Evolutionary conservation across 257 asterid genomes (phyloP).

Genomic region (Plectranthus barbatus): DNA sequence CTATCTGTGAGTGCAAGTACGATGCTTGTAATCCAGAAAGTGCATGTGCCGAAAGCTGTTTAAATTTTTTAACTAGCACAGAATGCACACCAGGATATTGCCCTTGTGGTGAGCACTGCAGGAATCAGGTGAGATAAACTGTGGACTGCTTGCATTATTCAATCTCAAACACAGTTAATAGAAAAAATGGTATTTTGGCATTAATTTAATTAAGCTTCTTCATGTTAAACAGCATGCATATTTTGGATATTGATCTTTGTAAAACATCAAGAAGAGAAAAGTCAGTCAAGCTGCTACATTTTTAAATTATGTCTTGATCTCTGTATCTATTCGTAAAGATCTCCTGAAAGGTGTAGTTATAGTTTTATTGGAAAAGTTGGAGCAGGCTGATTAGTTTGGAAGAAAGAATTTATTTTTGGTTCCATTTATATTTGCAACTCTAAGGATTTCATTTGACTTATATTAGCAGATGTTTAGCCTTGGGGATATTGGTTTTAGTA

Average conservation of each 20-base stretch:
- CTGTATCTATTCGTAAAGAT: neutral
- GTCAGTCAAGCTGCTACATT: neutral
- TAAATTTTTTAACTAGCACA: slow-evolving; percentile 82
- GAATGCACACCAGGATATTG: slow-evolving; percentile 90
- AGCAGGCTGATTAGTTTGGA: neutral
- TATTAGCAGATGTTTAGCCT: neutral
- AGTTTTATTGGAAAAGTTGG: neutral
- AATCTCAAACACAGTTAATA: neutral
- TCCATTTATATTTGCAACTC: neutral
- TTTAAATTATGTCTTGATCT: neutral
- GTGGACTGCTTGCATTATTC: neutral
- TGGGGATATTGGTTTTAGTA: neutral
- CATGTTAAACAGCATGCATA: neutral
- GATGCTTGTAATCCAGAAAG: slow-evolving; percentile 54
- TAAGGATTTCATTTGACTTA: neutral
- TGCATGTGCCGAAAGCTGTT: slow-evolving; percentile 88
- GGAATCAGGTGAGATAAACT: slow-evolving; percentile 56
- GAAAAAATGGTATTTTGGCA: neutral
- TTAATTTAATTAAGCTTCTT: neutral
- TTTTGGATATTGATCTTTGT: neutral
- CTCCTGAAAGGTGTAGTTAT: neutral
- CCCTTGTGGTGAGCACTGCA: slow-evolving; percentile 61
- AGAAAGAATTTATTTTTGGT: neutral
- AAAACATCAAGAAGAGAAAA: neutral
- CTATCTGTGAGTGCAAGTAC: slow-evolving; percentile 72